Base-by-base conservation (phyloP, 768 basidiomycete species). In the Lactarius sp. region DNA sequence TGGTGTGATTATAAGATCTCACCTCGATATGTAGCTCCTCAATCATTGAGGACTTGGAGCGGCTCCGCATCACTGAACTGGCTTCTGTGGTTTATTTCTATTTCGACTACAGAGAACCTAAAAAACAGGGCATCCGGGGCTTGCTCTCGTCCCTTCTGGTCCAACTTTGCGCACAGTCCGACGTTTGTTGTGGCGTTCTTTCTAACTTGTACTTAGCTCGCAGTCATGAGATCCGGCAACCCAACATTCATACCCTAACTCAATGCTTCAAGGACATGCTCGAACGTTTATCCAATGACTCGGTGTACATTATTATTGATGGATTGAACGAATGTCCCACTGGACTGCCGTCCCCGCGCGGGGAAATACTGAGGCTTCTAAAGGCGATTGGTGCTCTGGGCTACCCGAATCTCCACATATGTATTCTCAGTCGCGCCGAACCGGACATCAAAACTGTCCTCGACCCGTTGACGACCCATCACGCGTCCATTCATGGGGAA, bases 261-360 rank as follows among this genome's bases (percentile, higher is more conserved):
- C 37, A 54, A 41, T 54, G 53, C 39, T 37, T 54, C 2, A 37
- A 37, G 53, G 39, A 54, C 20, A 54, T 54, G 53, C 53, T 54
- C 12, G 6, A 37, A 10, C 20, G n/a, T 7, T 27, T 41, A 20
- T 37, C 36, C 20, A 20, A 7, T 31, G 53, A 41, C 20, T 6
- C 14, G 18, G 39, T 37, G 34, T 54, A 41, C 39, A 54, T 54
- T 54, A n/a, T 39, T 13, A 37, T 54, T 14, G 53, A 54, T 10
- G 53, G n/a, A 13, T 37, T 54, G 53, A 27, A 54, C 37, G 53
- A 54, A 54, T 54, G 53, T 27, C 53, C 36, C 14, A 4, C 36
- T 18, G 34, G 34, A 27, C 8, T n/a, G 6, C 53, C 53, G 14
- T 41, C 37, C 34, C 53, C n/a, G 10, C 53, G 53, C 18, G 20